Percentiles rank a stretch among this genome's conserved stretches.
These are phyloP conservation scores for Asclepias syriaca DNA, from an alignment of 257 asterid genomes.

Conservation along the genomic window DNA sequence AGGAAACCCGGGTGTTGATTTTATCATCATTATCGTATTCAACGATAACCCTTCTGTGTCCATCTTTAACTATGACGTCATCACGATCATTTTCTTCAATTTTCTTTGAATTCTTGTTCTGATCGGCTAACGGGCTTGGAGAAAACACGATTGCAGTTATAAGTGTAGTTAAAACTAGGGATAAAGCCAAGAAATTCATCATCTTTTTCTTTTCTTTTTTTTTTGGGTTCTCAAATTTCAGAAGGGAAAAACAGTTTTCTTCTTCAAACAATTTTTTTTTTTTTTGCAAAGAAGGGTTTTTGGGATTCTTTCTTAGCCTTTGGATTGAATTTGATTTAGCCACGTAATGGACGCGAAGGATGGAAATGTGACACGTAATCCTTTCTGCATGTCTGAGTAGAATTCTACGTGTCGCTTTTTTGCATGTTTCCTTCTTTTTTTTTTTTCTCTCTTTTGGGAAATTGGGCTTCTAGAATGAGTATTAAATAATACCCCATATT, in stretches of 20 bases:
- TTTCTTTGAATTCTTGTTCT: neutral
- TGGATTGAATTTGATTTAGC: neutral
- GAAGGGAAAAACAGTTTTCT: neutral
- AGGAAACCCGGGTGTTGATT: constrained; percentile 18
- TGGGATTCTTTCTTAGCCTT: neutral
- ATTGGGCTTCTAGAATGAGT: neutral
- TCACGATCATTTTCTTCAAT: constrained; percentile 11
- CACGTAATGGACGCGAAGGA: neutral
- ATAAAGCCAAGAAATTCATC: constrained; percentile 30
- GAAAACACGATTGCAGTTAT: constrained; percentile 18
- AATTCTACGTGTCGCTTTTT: constrained; percentile 11
- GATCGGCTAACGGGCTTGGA: constrained; percentile 13
- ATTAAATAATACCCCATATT: neutral
- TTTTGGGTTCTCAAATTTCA: neutral
- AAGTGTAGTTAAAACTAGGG: constrained; percentile 25
- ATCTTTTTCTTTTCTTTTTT: constrained; percentile 14
- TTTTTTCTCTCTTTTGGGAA: neutral
- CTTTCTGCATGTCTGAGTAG: neutral
- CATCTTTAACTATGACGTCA: constrained; percentile 28
- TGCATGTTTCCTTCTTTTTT: too few species aligned
- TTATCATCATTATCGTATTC: constrained; percentile 25
- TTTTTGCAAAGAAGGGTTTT: neutral
- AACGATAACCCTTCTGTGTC: constrained; percentile 50
- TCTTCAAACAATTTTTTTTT: too few species aligned
- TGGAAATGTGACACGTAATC: constrained; percentile 4